Evolutionary conservation across 805 yeast species (phyloP), one percentile per base, ranked within the genome.

Genomic region (Sporopachydermia quercuum): DNA sequence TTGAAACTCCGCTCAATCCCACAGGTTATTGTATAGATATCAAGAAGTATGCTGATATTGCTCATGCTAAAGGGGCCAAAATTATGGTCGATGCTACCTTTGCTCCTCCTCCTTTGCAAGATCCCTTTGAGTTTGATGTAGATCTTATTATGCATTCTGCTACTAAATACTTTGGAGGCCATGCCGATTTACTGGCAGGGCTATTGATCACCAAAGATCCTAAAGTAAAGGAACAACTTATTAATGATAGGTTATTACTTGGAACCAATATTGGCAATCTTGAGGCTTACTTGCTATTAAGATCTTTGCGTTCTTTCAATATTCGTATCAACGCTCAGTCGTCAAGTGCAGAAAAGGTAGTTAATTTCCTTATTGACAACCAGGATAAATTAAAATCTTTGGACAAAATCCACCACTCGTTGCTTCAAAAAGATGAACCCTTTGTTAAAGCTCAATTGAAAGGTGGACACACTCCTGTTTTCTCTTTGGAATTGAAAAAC

Each of bases 81-180:
- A 58, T 87, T 11, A 51, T 75, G 17, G 76, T 83, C 13, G 97
- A 87, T 57, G 70, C 95, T 4, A 89, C 96, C 0, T 83, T 89
- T 59, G 96, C 95, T 5, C 95, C 96, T 15, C 94, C 94, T 11
- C 95, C 95, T 14, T 60, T 86, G 42, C 80, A 75, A 49, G 72
- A 84, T 44, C 89, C 94, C 3, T 84, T 85, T 60, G 66, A 67
- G 34, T 78, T 72, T 50, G 95, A 89, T 37, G 95, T 80, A 19
- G 96, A 89, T 56, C 60, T 85, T 47, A 76, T 89, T n/a, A 63
- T 89, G 71, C 96, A 87, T 57, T 84, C 96, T 1, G 95, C 86
- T 1, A 87, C 96, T 1, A 87, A 87, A 55, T 89, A 79, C 60
- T 79, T 85, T 52, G 96, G 94, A 34, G 96, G 97, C n/a, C 96